Evolutionary conservation across 495 filamentous ascomycete genomes (phyloP).

Genomic region (Penicillium manginii): DNA sequence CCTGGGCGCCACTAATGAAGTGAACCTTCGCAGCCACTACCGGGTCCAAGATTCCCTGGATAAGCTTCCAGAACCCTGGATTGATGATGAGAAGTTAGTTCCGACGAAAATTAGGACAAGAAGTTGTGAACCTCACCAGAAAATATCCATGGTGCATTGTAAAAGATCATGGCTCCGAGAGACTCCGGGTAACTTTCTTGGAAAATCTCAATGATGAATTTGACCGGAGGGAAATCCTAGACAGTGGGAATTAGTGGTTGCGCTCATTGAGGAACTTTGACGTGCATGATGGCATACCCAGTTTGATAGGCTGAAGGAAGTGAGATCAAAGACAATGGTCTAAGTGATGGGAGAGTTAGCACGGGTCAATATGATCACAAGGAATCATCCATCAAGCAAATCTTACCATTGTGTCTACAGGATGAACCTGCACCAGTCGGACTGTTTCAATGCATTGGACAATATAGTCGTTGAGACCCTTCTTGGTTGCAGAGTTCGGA

Average conservation of each 20-base stretch:
- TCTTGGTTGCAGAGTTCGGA: slow-evolving; percentile 77
- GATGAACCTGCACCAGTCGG: slow-evolving; percentile 70
- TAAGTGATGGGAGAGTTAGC: slow-evolving; percentile 24
- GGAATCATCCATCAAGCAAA: no score
- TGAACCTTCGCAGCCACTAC: slow-evolving; percentile 95
- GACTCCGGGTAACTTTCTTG: slow-evolving; percentile 95
- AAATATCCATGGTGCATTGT: slow-evolving; percentile 95
- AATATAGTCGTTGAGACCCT: slow-evolving; percentile 78
- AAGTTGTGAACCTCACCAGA: slow-evolving; percentile 54
- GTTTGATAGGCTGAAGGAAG: slow-evolving; percentile 83
- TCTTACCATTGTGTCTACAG: slow-evolving; percentile 80
- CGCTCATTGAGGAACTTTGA: not conserved
- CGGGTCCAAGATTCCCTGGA: slow-evolving; percentile 90
- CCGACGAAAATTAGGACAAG: not conserved
- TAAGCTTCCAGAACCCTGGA: slow-evolving; percentile 78
- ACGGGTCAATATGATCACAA: no score
- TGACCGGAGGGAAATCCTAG: slow-evolving; percentile 89
- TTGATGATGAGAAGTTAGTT: not conserved
- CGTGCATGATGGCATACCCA: slow-evolving; percentile 62
- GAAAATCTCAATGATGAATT: slow-evolving; percentile 96
- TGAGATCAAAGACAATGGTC: slow-evolving; percentile 93
- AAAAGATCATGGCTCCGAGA: slow-evolving; percentile 82
- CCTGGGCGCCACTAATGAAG: slow-evolving; percentile 77
- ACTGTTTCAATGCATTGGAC: slow-evolving; percentile 90
- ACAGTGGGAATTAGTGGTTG: not conserved